phyloP scores from a whole-genome alignment of 1,284 basidiomycete genomes.

The Ceratobasidium sp. region DNA sequence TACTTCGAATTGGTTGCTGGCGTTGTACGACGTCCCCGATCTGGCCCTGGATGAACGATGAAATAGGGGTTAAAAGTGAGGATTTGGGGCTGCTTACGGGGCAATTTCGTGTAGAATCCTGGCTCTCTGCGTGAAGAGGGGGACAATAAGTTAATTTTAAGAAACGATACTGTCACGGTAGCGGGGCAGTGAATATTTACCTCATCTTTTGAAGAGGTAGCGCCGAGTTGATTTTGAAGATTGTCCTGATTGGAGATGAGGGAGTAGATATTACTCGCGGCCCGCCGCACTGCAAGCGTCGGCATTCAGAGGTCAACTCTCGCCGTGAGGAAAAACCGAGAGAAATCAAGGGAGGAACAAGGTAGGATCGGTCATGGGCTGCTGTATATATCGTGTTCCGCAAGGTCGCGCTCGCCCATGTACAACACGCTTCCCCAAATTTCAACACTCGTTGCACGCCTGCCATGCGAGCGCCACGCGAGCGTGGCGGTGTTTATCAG shows the following conservation, averaged over 20 bases:
- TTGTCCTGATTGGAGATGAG: slow-evolving; percentile 5
- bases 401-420: too few species aligned
- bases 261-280: neutral
- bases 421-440: too few species aligned
- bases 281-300: slow-evolving; percentile 10
- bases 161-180: too few species aligned
- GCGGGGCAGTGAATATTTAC: neutral
- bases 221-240: neutral
- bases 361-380: neutral
- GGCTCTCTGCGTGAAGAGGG: slow-evolving; percentile 2
- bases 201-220: slow-evolving; percentile 17
- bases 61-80: slow-evolving; percentile 2
- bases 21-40: neutral
- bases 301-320: slow-evolving; percentile 10
- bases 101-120: neutral
- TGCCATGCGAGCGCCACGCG: slow-evolving; percentile 17
- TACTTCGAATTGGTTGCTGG: slow-evolving; percentile 20
- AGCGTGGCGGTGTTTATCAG: neutral
- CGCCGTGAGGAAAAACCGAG: neutral
- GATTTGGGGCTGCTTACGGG: neutral
- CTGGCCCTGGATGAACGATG: slow-evolving; percentile 5
- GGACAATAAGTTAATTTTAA: neutral
- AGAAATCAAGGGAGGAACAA: slow-evolving; percentile 5
- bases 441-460: too few species aligned
- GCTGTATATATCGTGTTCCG: slow-evolving; percentile 21